These are phyloP conservation scores for Phytopythium delawarense DNA, from an alignment of 352 stramenopile genomes.

Conservation along the genomic window DNA sequence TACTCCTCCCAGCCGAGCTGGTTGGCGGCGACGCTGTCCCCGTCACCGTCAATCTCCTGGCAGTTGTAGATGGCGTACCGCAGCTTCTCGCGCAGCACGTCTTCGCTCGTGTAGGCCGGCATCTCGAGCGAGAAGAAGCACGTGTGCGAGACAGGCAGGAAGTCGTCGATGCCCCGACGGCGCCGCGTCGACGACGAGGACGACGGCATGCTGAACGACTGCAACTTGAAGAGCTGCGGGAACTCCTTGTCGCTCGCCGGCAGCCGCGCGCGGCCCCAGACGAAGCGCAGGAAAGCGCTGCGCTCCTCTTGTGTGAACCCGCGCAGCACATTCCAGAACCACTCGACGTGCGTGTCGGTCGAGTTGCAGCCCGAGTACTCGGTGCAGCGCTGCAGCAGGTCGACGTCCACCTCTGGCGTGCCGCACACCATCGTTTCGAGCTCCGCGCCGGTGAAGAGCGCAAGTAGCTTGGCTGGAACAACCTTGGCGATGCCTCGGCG, in stretches of 20 bases:
- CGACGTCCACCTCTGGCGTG: slow-evolving; percentile 74
- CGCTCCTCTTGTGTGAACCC: slow-evolving; percentile 81
- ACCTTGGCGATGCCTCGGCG: slow-evolving; percentile 71
- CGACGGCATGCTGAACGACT: slow-evolving; percentile 58
- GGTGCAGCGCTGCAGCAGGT: slow-evolving; percentile 73
- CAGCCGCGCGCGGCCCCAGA: slow-evolving; percentile 89
- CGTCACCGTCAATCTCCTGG: slow-evolving; percentile 90
- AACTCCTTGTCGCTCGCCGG: slow-evolving; percentile 81
- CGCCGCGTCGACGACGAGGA: background rate
- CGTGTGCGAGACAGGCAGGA: slow-evolving; percentile 96
- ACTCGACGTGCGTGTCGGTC: slow-evolving; percentile 75
- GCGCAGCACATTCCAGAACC: slow-evolving; percentile 83
- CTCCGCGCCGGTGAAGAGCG: slow-evolving; percentile 79
- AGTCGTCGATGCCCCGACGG: slow-evolving; percentile 51
- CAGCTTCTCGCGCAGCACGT: slow-evolving; percentile 72
- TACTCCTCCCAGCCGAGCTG: slow-evolving; percentile 78
- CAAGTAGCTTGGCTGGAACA: slow-evolving; percentile 61
- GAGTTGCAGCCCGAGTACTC: slow-evolving; percentile 83
- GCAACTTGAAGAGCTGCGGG: slow-evolving; percentile 90
- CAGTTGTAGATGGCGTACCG: slow-evolving; percentile 93
- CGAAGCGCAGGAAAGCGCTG: slow-evolving; percentile 87
- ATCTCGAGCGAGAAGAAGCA: slow-evolving; percentile 98
- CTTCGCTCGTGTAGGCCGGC: slow-evolving; percentile 89
- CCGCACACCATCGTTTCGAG: slow-evolving; percentile 86
- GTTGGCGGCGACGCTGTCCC: slow-evolving; percentile 75